Conservation (phyloP, 2,329 filamentous ascomycete species). For the Coniochaeta ligniaria region DNA sequence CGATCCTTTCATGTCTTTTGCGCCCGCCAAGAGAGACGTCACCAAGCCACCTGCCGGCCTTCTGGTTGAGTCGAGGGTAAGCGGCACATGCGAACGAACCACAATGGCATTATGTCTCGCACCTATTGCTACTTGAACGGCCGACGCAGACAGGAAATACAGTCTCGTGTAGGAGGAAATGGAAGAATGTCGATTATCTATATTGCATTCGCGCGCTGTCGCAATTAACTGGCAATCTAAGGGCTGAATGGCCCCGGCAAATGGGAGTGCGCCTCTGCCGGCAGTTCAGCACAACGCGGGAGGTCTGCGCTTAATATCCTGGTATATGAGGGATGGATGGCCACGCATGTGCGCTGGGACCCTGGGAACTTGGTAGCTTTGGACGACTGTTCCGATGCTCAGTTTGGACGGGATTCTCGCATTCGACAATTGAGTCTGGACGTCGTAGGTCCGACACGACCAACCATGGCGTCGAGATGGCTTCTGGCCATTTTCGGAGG, state of each 20-base stretch:
- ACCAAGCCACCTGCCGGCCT: background rate
- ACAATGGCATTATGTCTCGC: background rate
- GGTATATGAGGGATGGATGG: background rate
- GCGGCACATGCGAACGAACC: background rate
- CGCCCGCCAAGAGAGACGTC: background rate
- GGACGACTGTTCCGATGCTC: background rate
- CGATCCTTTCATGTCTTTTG: background rate
- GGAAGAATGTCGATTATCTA: background rate
- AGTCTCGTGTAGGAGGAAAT: background rate
- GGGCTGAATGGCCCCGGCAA: background rate
- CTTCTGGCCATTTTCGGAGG: background rate
- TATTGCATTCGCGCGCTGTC: background rate
- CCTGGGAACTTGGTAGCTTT: background rate
- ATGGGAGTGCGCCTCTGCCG: background rate
- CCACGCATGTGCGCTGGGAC: background rate
- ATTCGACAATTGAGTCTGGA: background rate
- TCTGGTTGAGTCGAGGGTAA: background rate
- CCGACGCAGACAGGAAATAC: background rate
- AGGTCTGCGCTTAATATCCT: background rate
- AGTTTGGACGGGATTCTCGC: background rate
- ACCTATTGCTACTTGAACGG: background rate
- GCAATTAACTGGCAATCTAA: background rate
- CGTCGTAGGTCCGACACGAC: background rate
- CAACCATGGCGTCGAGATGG: background rate
- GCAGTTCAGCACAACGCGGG: background rate